A percentile compares a stretch with the other conserved stretches of the same genome.
phyloP scores from a whole-genome alignment of 164 flowering plant species.

The Magnolia officinalis region DNA sequence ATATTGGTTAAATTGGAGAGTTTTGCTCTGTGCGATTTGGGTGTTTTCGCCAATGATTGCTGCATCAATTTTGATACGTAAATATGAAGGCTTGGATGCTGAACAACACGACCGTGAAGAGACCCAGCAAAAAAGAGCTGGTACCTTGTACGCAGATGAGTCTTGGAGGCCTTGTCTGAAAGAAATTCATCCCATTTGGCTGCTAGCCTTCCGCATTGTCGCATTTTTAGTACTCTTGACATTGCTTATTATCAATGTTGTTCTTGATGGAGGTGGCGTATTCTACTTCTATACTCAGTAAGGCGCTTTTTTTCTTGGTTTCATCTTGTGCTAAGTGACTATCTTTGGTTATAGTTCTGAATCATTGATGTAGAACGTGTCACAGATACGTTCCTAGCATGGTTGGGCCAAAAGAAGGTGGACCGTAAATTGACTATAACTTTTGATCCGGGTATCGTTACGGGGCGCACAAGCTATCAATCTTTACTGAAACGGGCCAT shows the following conservation, averaged over 20 bases:
- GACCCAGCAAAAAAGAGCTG: conserved; percentile 22
- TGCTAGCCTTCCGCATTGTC: conserved; percentile 58
- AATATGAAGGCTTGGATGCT: conserved; percentile 41
- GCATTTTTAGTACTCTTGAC: conserved; percentile 56
- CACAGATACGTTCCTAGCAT: too few species aligned
- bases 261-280: conserved; percentile 63
- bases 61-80: conserved; percentile 55
- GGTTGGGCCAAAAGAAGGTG: too few species aligned
- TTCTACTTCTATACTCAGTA: conserved; percentile 91
- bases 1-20: conserved; percentile 93
- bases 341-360: not conserved
- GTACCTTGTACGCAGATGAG: conserved; percentile 66
- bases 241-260: conserved; percentile 40
- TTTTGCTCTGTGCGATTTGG: conserved; percentile 63
- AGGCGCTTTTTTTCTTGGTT: conserved; percentile 22
- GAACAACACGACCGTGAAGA: conserved; percentile 18
- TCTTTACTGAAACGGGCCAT: too few species aligned
- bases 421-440: too few species aligned
- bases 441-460: too few species aligned
- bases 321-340: not conserved
- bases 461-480: too few species aligned
- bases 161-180: conserved; percentile 80
- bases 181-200: conserved; percentile 84
- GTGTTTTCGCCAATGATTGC: conserved; percentile 32
- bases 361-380: too few species aligned